Evolutionary conservation across 805 yeast species (phyloP), one percentile per base, ranked within the genome.

Genomic region (Naumovozyma dairenensis): DNA sequence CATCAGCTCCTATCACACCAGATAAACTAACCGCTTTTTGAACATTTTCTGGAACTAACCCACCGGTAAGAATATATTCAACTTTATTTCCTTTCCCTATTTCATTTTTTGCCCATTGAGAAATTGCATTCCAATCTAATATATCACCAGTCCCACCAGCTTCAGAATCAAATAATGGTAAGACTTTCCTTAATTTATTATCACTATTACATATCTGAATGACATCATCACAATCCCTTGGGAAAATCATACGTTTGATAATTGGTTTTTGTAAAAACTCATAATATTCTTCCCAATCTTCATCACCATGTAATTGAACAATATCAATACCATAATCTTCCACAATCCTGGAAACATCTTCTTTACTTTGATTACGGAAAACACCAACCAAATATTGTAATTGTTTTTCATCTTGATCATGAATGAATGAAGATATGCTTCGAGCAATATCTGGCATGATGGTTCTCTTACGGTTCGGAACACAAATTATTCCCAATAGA

Each of bases 1-100:
- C 97, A 59, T 89, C 98, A 17, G 82, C 89, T 4, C 96, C 97
- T 24, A 77, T 51, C n/a, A 82, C 74, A 16, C 92, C 89, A 9
- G 42, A 37, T 17, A 55, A 31, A 1, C 51, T 44, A 9, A 71
- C 54, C 0, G 94, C 93, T 2, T 54, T 52, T 0, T 38, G 36
- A 5, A 92, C 84, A 46, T 87, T 92, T 1, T 67, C 75, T 0
- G 92, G 84, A 0, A 67, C 77, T 37, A 92, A 65, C 0, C 98
- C 98, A 4, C 98, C 98, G 0, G 97, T 97, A 18, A 92, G 63
- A 0, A 92, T 49, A 47, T 69, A 83, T 29, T 64, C 51, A 5
- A 40, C 29, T 3, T 12, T 17, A 8, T 53, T 58, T 5, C 57
- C 53, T 1, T 64, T 58, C 27, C 60, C 61, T 24, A 44, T 46